These are phyloP conservation scores for Biscutella auriculata DNA, from an alignment of 441 rosid species.

Conservation along the genomic window DNA sequence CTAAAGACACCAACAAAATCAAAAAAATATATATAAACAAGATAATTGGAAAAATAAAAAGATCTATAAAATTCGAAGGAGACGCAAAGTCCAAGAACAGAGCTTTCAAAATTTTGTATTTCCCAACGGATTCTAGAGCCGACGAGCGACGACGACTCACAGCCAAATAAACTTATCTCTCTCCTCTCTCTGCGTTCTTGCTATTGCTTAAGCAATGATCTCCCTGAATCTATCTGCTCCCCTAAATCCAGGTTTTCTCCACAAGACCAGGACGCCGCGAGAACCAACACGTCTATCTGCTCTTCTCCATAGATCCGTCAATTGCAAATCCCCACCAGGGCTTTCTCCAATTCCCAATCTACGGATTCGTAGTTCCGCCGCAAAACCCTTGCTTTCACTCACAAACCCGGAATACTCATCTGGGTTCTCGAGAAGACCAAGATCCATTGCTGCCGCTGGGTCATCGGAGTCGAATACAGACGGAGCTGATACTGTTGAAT, in stretches of 20 bases:
- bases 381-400: constrained; percentile 17
- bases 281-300: constrained; percentile 17
- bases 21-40: background rate
- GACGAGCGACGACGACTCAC: constrained; percentile 1
- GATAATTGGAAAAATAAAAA: background rate
- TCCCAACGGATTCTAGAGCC: constrained; percentile 23
- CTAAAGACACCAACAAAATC: background rate
- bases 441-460: constrained; percentile 28
- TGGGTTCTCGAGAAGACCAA: constrained; percentile 23
- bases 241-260: constrained; percentile 25
- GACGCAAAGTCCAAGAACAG: constrained; percentile 20
- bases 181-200: background rate
- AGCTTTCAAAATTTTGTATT: constrained; percentile 16
- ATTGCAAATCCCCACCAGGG: constrained; percentile 22
- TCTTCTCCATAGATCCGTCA: constrained; percentile 21
- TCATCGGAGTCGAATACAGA: constrained; percentile 41
- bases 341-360: constrained; percentile 19
- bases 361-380: constrained; percentile 22
- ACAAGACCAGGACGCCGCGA: constrained; percentile 17
- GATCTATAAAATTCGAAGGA: background rate
- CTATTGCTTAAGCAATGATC: constrained; percentile 18
- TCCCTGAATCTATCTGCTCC: constrained; percentile 25
- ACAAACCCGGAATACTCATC: background rate
- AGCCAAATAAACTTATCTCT: background rate
- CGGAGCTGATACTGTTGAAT: constrained; percentile 23